phyloP scores from a whole-genome alignment of 129 eudicot genomes.

The Lonicera japonica region DNA sequence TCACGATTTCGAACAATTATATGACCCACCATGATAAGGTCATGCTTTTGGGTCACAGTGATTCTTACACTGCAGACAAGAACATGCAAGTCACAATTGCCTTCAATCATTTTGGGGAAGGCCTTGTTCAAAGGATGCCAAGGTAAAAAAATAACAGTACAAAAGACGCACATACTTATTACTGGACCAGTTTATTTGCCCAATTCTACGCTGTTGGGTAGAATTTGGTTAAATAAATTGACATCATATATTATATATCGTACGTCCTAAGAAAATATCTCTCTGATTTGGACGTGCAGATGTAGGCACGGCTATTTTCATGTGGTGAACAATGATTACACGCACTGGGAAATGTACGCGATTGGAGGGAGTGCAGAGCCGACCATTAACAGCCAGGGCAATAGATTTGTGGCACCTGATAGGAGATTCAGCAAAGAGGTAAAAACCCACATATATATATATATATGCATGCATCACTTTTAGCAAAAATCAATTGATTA shows the following conservation, averaged over 20 bases:
- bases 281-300: constrained; percentile 17
- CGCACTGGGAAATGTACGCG: constrained; percentile 95
- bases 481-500: too few species aligned
- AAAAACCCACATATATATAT: too few species aligned
- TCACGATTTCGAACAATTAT: constrained; percentile 63
- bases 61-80: constrained; percentile 54
- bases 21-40: constrained; percentile 84
- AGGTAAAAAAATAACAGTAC: constrained; percentile 32
- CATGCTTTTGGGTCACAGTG: constrained; percentile 82
- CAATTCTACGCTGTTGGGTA: too few species aligned
- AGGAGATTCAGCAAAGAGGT: constrained; percentile 71
- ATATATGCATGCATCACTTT: too few species aligned
- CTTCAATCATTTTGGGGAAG: constrained; percentile 86
- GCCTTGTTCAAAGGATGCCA: constrained; percentile 85
- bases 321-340: constrained; percentile 89
- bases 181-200: too few species aligned
- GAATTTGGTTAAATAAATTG: too few species aligned
- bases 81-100: constrained; percentile 85
- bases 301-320: constrained; percentile 86
- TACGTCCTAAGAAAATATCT: too few species aligned
- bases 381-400: constrained; percentile 86
- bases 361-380: constrained; percentile 89
- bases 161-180: too few species aligned
- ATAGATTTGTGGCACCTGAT: constrained; percentile 78
- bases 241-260: too few species aligned